Percentiles rank a stretch among this genome's conserved stretches.
These are phyloP conservation scores for Aspergillus homomorphus DNA, from an alignment of 495 filamentous ascomycete genomes.

Conservation along the genomic window DNA sequence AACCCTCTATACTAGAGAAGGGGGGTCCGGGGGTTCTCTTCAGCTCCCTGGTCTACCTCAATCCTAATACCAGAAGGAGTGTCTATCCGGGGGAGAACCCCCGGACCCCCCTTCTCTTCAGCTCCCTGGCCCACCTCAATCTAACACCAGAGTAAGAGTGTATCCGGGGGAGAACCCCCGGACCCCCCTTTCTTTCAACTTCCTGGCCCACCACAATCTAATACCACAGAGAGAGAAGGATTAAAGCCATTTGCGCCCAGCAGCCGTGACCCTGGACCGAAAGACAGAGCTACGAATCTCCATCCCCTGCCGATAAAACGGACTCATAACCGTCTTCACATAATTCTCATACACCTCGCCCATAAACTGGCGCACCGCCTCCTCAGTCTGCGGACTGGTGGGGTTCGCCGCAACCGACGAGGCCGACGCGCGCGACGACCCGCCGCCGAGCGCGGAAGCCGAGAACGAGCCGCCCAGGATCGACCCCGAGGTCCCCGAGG, in stretches of 20 bases:
- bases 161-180: too few relatives aligned
- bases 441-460: slow-evolving; percentile 18
- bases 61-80: too few relatives aligned
- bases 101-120: too few relatives aligned
- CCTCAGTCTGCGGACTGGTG: slow-evolving; percentile 81
- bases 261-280: slow-evolving; percentile 70
- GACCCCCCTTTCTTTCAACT: slow-evolving; percentile 19
- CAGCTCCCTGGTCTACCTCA: too few relatives aligned
- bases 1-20: too few relatives aligned
- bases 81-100: too few relatives aligned
- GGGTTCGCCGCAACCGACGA: slow-evolving; percentile 74
- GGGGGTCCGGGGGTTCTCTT: too few relatives aligned
- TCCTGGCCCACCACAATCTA: slow-evolving; percentile 6
- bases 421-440: slow-evolving; percentile 52
- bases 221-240: slow-evolving; percentile 6
- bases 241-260: slow-evolving; percentile 90
- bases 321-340: slow-evolving; percentile 96
- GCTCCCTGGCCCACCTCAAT: too few relatives aligned
- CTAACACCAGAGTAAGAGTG: too few relatives aligned
- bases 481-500: slow-evolving; percentile 17
- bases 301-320: slow-evolving; percentile 83
- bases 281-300: slow-evolving; percentile 84
- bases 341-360: slow-evolving; percentile 90
- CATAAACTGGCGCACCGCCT: slow-evolving; percentile 92
- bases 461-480: slow-evolving; percentile 29